A percentile compares a stretch with the other conserved stretches of the same genome.
Conservation (phyloP, 768 basidiomycete species). For the Naganishia vaughanmartiniae region DNA sequence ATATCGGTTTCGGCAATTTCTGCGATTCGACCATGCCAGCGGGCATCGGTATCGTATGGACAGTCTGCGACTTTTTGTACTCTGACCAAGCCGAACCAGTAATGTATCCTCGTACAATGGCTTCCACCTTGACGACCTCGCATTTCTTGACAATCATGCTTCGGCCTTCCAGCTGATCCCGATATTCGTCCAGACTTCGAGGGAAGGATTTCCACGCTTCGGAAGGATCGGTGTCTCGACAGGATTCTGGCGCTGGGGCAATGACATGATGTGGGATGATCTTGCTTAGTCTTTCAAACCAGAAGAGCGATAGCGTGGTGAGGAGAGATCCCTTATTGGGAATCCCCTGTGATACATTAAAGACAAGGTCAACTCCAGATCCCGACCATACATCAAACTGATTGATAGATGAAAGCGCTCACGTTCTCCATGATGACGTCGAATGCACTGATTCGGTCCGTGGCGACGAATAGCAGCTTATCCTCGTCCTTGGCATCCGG, state of each 20-base stretch:
- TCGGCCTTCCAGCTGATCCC: conserved; percentile 73
- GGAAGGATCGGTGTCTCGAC: conserved; percentile 6
- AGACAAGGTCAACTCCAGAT: not conserved
- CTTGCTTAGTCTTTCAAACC: conserved; percentile 78
- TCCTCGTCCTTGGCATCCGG: conserved; percentile 62
- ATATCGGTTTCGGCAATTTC: conserved; percentile 74
- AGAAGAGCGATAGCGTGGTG: conserved; percentile 86
- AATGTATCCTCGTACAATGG: conserved; percentile 92
- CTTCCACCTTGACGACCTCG: conserved; percentile 83
- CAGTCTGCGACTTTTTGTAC: conserved; percentile 80
- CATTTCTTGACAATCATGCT: conserved; percentile 89
- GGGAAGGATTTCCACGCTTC: conserved; percentile 66
- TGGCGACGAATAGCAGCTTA: conserved; percentile 82
- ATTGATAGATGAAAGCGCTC: conserved; percentile 47
- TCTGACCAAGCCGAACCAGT: conserved; percentile 97
- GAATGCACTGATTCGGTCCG: conserved; percentile 93
- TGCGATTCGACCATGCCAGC: conserved; percentile 78
- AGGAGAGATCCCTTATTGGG: conserved; percentile 88
- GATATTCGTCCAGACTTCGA: conserved; percentile 68
- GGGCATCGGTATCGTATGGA: conserved; percentile 78
- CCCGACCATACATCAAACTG: not conserved
- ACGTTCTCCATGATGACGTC: conserved; percentile 94
- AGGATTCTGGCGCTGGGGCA: conserved; percentile 26
- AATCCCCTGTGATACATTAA: conserved; percentile 65
- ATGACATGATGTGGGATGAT: conserved; percentile 83